phyloP scores from a whole-genome alignment of 305 asterid species.

The Fraxinus angustifolia region DNA sequence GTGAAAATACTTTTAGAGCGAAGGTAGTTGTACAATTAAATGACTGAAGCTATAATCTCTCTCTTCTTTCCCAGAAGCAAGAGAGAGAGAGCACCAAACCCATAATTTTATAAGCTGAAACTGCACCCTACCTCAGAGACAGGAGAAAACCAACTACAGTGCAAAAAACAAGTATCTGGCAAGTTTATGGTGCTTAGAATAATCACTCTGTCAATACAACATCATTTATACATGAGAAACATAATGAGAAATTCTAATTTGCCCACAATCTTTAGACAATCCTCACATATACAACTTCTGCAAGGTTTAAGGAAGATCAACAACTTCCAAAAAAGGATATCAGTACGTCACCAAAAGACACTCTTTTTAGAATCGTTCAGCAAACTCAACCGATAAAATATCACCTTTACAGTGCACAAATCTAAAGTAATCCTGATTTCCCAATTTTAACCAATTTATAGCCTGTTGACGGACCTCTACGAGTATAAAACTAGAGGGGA shows the following conservation, averaged over 20 bases:
- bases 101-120: not conserved
- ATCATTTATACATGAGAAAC: not conserved
- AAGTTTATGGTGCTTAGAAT: not conserved
- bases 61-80: not conserved
- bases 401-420: not conserved
- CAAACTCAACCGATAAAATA: not conserved
- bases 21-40: not conserved
- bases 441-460: not conserved
- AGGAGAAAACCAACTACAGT: not conserved
- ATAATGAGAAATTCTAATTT: not conserved
- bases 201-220: not conserved
- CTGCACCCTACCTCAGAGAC: not conserved
- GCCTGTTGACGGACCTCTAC: not conserved
- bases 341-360: not conserved
- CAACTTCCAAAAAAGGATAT: not conserved
- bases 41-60: not conserved
- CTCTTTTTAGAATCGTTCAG: not conserved
- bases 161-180: not conserved
- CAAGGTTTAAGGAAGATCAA: not conserved
- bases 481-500: not conserved
- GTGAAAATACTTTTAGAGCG: constrained; percentile 5
- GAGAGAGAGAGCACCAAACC: not conserved
- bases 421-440: not conserved
- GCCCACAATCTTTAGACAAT: not conserved
- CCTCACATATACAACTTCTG: not conserved